Base-by-base conservation (phyloP, 352 stramenopile species). In the Phytophthora multivora region DNA sequence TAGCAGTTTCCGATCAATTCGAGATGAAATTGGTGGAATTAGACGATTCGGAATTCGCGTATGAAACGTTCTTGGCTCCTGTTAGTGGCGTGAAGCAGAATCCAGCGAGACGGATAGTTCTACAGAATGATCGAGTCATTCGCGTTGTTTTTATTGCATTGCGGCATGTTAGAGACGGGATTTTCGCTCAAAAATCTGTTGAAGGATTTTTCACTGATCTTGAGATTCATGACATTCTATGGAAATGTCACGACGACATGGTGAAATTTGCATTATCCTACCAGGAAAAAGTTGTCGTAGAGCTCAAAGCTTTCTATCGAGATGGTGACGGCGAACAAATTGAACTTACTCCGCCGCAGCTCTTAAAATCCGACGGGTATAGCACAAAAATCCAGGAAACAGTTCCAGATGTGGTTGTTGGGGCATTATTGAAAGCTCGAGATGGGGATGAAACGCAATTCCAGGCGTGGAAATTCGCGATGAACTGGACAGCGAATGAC, bases 181-280 rank as follows among this genome's bases (percentile, higher is more conserved):
- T 61, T 45, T 70, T 70, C n/a, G 48, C 62, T 6, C 62, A 70
- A 25, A 70, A 66, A 26, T 56, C 35, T 5, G 45, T 54, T 2
- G 48, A 66, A 33, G 19, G 31, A 5, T 60, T 70, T 19, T 66
- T 70, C 15, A 16, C 47, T 2, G 54, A 70, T 19, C 18, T 61
- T 21, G 48, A 65, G 38, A 52, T 40, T 4, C 26, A 52, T 47
- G 35, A 12, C 0, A 7, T 70, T 0, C 12, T 60, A 7, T 60
- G 62, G 62, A 55, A 65, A 21, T 56, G 48, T 8, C 40, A 42
- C 0, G 48, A 49, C 7, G 33, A 61, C 41, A 66, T 70, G 33
- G 9, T 51, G 1, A 59, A 43, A 6, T 70, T 70, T 42, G 62
- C 41, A 13, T n/a, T 45, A 10, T 65, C 55, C 3, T 70, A 66